A percentile compares a stretch with the other conserved stretches of the same genome.
phyloP scores from a whole-genome alignment of 768 basidiomycete species.

The Termitomyces sp. region DNA sequence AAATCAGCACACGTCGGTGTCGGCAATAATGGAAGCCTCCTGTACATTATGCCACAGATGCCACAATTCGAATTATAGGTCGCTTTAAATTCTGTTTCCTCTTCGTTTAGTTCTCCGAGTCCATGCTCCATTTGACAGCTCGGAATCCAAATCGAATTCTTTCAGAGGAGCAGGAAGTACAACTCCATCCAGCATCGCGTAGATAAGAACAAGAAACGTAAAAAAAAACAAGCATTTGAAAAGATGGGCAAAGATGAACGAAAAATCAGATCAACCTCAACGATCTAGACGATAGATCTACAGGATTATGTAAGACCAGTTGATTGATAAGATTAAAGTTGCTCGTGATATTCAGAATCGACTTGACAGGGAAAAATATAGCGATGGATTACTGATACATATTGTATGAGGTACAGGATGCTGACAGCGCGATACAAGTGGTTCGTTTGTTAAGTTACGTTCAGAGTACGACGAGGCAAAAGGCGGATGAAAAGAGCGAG shows the following conservation, averaged over 20 bases:
- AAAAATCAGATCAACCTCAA: no score
- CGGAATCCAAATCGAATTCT: background rate
- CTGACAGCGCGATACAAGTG: background rate
- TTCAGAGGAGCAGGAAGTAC: background rate
- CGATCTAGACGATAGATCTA: no score
- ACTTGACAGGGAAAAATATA: no score
- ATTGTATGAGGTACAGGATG: background rate
- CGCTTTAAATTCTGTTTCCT: background rate
- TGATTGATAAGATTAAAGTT: no score
- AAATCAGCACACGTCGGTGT: background rate
- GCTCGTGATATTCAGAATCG: no score
- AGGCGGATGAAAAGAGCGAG: no score
- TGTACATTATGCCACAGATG: background rate
- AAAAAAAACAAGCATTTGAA: background rate
- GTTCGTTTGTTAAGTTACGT: background rate
- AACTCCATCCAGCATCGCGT: background rate
- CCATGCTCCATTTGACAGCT: background rate
- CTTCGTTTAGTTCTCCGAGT: background rate
- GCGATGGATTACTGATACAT: background rate
- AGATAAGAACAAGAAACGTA: background rate
- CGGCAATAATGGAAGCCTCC: background rate
- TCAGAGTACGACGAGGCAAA: background rate
- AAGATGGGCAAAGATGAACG: no score
- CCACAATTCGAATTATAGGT: background rate
- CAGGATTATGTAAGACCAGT: no score